Conservation (phyloP, 257 asterid species). For the Salvia hispanica region DNA sequence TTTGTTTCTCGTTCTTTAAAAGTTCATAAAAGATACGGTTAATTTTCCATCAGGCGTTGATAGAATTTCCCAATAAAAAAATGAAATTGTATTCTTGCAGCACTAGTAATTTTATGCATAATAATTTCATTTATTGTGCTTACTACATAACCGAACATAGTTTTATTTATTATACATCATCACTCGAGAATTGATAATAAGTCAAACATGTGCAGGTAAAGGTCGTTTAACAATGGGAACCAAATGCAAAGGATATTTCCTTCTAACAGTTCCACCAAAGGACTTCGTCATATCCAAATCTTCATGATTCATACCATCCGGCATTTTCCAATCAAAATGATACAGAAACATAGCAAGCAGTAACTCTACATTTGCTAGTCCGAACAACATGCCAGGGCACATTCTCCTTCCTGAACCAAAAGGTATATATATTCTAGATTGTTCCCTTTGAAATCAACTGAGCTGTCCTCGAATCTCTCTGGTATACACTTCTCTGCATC, state of each 20-base stretch:
- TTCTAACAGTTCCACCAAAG: background rate
- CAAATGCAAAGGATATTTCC: background rate
- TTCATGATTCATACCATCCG: background rate
- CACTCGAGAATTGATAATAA: no score
- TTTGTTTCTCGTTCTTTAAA: no score
- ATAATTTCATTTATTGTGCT: no score
- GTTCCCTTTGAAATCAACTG: background rate
- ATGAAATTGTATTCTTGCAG: no score
- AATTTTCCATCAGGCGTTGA: no score
- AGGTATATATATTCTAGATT: background rate
- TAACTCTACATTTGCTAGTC: background rate
- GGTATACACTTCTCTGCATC: background rate
- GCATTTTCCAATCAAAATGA: background rate
- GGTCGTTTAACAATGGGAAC: no score
- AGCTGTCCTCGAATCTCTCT: background rate
- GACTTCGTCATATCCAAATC: background rate
- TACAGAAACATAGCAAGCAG: background rate
- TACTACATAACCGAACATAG: no score
- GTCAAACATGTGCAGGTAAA: background rate
- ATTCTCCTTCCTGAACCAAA: slow-evolving; percentile 5
- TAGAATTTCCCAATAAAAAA: no score
- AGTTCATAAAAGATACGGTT: no score
- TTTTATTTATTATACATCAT: no score
- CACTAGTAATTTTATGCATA: no score
- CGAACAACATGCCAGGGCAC: background rate